A percentile compares a stretch with the other conserved stretches of the same genome.
Evolutionary conservation across 768 basidiomycete genomes (phyloP).

Genomic region (Boletus subcaerulescens): DNA sequence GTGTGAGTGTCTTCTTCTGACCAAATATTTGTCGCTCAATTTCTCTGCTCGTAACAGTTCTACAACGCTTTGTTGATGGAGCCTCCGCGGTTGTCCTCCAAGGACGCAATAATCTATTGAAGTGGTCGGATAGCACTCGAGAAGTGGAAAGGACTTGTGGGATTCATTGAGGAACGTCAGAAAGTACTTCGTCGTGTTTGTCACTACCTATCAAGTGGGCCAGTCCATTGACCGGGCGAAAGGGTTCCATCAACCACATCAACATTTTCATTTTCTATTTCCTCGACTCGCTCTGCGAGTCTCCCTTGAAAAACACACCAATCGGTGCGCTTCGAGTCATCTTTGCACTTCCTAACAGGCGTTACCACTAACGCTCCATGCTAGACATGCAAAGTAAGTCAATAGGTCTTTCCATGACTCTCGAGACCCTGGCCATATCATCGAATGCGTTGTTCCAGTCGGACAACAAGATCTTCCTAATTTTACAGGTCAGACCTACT

Average conservation of each 20-base stretch:
- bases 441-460: too few species aligned
- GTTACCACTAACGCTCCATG: too few species aligned
- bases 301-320: conserved; percentile 62
- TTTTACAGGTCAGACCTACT: too few species aligned
- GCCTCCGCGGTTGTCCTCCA: too few species aligned
- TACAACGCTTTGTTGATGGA: too few species aligned
- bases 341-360: neutral
- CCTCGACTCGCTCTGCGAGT: conserved; percentile 83
- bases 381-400: too few species aligned
- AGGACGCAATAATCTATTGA: conserved; percentile 88
- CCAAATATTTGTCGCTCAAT: neutral
- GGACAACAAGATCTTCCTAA: too few species aligned
- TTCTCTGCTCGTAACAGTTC: too few species aligned
- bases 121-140: conserved; percentile 85
- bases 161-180: conserved; percentile 87
- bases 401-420: too few species aligned
- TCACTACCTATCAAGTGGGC: too few species aligned
- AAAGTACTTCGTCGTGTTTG: conserved; percentile 48
- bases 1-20: conserved; percentile 40
- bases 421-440: too few species aligned
- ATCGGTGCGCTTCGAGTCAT: conserved; percentile 25
- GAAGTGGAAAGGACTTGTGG: conserved; percentile 90
- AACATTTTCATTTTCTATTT: conserved; percentile 91
- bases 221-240: neutral
- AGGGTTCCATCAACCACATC: conserved; percentile 70